Conservation (phyloP, 768 basidiomycete genomes). For the Leccinum incarnatum region DNA sequence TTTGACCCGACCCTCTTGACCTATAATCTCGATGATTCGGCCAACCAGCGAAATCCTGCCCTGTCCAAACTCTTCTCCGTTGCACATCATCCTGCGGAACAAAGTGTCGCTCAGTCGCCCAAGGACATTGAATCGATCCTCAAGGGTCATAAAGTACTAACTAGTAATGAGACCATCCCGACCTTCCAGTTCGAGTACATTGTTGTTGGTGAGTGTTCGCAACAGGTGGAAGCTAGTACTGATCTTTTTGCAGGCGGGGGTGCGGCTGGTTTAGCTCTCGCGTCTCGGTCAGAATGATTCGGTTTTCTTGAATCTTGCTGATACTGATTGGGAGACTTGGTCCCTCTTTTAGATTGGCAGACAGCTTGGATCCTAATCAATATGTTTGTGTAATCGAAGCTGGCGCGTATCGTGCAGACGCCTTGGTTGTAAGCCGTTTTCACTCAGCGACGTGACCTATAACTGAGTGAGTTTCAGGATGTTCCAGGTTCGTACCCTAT, state of each 20-base stretch:
- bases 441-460: not conserved
- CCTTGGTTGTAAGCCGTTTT: conserved; percentile 11
- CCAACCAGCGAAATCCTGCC: not conserved
- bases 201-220: conserved; percentile 8
- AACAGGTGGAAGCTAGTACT: not conserved
- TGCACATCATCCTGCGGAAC: not conserved
- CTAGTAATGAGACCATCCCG: not conserved
- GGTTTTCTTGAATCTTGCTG: not conserved
- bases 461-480: conserved; percentile 5
- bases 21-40: not conserved
- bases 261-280: conserved; percentile 16
- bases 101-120: not conserved
- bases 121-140: conserved; percentile 4
- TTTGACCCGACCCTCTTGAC: not conserved
- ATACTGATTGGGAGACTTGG: not conserved
- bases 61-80: conserved; percentile 1
- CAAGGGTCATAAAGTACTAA: not conserved
- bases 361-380: conserved; percentile 9
- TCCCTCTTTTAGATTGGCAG: conserved; percentile 9
- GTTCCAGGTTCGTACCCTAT: conserved; percentile 14
- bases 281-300: conserved; percentile 8
- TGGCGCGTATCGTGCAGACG: conserved; percentile 8
- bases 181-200: conserved; percentile 9
- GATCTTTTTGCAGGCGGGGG: conserved; percentile 12
- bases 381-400: conserved; percentile 22